Conservation (phyloP, 2,329 filamentous ascomycete species). For the Plectosphaerella cucumerina region DNA sequence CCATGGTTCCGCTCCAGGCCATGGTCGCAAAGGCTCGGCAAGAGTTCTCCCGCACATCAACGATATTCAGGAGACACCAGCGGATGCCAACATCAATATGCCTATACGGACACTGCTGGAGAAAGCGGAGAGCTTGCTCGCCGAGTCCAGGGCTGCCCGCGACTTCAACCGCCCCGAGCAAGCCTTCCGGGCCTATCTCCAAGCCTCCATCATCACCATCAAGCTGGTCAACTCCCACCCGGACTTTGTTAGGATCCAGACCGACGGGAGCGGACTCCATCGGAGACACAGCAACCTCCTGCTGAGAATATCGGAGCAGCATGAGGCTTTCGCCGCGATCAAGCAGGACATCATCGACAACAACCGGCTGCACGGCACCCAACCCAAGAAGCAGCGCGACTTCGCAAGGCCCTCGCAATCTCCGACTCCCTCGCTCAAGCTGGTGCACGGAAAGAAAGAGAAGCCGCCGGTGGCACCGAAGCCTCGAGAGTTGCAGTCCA, state of each 20-base stretch:
- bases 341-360: slow-evolving; percentile 59
- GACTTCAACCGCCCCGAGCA: slow-evolving; percentile 65
- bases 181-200: slow-evolving; percentile 80
- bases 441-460: slow-evolving; percentile 60
- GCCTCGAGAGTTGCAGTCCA: slow-evolving; percentile 62
- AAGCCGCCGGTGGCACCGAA: slow-evolving; percentile 60
- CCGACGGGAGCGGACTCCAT: slow-evolving; percentile 43
- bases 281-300: slow-evolving; percentile 46
- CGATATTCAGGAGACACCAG: background rate
- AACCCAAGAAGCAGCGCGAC: background rate
- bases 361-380: slow-evolving; percentile 34
- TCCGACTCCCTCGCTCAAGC: slow-evolving; percentile 54
- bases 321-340: slow-evolving; percentile 50
- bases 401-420: slow-evolving; percentile 17
- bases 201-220: slow-evolving; percentile 73
- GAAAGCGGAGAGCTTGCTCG: slow-evolving; percentile 47
- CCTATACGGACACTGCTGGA: slow-evolving; percentile 51
- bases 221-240: slow-evolving; percentile 72
- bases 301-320: slow-evolving; percentile 43
- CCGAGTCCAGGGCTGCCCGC: slow-evolving; percentile 57
- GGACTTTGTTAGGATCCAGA: slow-evolving; percentile 64
- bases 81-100: slow-evolving; percentile 41
- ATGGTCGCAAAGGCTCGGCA: background rate
- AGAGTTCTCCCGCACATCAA: background rate
- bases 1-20: background rate